A percentile compares a stretch with the other conserved stretches of the same genome.
Conservation (phyloP, 768 basidiomycete species). For the Boletus rubropictus region DNA sequence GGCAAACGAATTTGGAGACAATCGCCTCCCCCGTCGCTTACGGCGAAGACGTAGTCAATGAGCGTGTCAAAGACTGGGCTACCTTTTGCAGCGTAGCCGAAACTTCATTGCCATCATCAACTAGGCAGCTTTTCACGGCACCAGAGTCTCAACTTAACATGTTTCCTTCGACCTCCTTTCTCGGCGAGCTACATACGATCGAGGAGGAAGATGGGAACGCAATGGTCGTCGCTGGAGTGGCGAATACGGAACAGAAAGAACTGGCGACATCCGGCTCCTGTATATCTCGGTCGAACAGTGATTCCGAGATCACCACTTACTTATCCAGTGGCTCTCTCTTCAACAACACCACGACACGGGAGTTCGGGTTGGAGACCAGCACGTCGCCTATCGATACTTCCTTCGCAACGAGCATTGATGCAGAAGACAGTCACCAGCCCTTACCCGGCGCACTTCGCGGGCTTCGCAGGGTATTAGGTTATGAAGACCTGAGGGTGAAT, state of each 20-base stretch:
- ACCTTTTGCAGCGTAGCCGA: background rate
- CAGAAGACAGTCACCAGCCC: background rate
- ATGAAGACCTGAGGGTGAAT: conserved; percentile 18
- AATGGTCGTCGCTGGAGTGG: background rate
- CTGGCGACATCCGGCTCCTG: background rate
- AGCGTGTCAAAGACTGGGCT: background rate
- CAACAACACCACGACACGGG: background rate
- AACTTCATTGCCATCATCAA: background rate
- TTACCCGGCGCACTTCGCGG: background rate
- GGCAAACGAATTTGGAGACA: background rate
- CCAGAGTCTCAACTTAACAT: background rate
- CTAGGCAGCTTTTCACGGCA: background rate
- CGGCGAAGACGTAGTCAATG: background rate
- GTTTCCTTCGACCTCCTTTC: background rate
- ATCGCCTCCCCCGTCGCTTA: background rate
- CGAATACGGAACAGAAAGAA: background rate
- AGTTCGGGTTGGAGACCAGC: background rate
- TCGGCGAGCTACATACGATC: conserved; percentile 1
- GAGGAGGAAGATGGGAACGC: conserved; percentile 2
- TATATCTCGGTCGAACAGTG: background rate
- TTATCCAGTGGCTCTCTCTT: conserved; percentile 7
- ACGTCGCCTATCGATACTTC: conserved; percentile 9
- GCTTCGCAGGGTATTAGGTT: conserved; percentile 17
- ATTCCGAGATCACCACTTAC: conserved; percentile 2
- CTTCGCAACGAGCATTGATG: conserved; percentile 18